Conservation (phyloP, 805 yeast genomes). For the Wickerhamiella spandovensis region DNA sequence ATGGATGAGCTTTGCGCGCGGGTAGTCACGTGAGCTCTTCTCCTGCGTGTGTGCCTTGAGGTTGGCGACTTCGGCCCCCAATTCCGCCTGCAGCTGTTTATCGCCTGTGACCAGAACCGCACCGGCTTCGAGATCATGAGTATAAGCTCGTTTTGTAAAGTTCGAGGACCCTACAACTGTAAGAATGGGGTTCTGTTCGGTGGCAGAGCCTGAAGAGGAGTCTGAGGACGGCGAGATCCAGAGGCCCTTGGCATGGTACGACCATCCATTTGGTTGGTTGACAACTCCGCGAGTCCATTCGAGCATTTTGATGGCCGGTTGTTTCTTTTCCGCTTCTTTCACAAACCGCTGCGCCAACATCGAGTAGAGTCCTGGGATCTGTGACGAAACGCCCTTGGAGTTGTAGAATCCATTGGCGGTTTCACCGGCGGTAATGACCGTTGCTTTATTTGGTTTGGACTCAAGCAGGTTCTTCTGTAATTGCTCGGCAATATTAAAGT, state of each 20-base stretch:
- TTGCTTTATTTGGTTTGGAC: constrained; percentile 37
- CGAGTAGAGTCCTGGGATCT: constrained; percentile 77
- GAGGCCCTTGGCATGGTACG: constrained; percentile 93
- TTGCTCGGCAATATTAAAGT: constrained; percentile 78
- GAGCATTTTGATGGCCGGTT: constrained; percentile 37
- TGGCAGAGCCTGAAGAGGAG: too few relatives aligned
- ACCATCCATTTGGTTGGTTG: constrained; percentile 78
- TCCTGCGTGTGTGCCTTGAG: constrained; percentile 39
- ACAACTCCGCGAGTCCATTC: constrained; percentile 89
- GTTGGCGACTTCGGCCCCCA: constrained; percentile 53
- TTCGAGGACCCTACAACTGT: constrained; percentile 88
- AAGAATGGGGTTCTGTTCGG: constrained; percentile 38
- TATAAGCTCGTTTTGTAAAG: constrained; percentile 80
- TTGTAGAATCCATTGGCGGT: constrained; percentile 87
- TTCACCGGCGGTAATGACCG: constrained; percentile 82
- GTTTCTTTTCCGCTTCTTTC: constrained; percentile 34
- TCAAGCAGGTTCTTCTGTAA: constrained; percentile 45
- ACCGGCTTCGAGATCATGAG: constrained; percentile 78
- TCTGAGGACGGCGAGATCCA: constrained; percentile 40
- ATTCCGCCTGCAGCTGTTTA: constrained; percentile 37
- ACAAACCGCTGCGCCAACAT: constrained; percentile 60
- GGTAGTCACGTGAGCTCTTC: constrained; percentile 52
- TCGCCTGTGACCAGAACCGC: constrained; percentile 68
- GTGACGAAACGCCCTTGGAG: constrained; percentile 67
- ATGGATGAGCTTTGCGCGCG: constrained; percentile 44